These are phyloP conservation scores for Edaphochlamys debaryana DNA, from an alignment of 139 green algal genomes.

Conservation along the genomic window DNA sequence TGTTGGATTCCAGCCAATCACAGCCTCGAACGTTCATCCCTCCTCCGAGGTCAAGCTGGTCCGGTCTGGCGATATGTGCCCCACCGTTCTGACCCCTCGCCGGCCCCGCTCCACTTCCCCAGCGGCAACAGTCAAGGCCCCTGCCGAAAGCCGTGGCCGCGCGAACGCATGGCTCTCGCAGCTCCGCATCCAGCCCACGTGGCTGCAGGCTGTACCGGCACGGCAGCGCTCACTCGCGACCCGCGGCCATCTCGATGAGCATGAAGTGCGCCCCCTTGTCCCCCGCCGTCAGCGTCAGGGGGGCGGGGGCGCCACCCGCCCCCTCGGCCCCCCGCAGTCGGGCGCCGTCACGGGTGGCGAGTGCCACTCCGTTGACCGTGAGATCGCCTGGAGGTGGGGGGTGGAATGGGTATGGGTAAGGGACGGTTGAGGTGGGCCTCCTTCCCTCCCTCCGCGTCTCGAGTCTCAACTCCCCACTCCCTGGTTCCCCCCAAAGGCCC, in stretches of 20 bases:
- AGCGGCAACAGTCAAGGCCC: no score
- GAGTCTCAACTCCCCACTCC: not conserved
- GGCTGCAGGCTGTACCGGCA: no score
- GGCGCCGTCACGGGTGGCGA: constrained; percentile 17
- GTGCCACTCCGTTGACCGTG: constrained; percentile 1
- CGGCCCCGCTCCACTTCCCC: no score
- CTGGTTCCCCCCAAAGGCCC: not conserved
- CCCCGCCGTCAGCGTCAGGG: constrained; percentile 38
- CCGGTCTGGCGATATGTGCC: no score
- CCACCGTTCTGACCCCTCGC: no score
- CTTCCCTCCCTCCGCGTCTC: not conserved
- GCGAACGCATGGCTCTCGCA: no score
- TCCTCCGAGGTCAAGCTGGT: no score
- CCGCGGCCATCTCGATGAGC: constrained; percentile 63
- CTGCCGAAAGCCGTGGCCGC: no score
- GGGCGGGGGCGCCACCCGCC: not conserved
- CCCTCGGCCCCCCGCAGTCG: not conserved
- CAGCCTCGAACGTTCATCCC: no score
- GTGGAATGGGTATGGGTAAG: not conserved
- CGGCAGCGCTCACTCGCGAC: no score
- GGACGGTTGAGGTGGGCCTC: not conserved
- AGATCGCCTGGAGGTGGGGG: constrained; percentile 35
- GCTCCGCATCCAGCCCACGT: no score
- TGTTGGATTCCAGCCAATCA: no score
- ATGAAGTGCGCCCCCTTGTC: constrained; percentile 69